Base-by-base conservation (phyloP, 257 asterid species). In the Penstemon eatonii region DNA sequence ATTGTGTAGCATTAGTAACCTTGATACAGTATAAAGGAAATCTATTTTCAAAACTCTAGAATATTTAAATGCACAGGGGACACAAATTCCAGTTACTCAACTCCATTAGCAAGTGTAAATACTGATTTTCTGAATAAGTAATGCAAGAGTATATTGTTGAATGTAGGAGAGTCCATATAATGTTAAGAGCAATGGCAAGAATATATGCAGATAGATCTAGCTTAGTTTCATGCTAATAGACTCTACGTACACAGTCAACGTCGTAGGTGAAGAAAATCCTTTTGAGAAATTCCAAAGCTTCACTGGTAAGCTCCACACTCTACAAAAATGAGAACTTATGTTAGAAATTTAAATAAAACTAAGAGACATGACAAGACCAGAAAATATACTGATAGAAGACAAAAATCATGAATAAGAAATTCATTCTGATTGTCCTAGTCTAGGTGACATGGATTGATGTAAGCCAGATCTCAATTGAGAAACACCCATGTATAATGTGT, bases 221-320 rank as follows among this genome's bases (percentile, higher is more conserved):
- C 7, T 51, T 54, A 68, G 37, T 38, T 4, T 40, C 25, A 56
- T 37, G 36, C 60, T 58, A 53, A 70, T 57, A 78, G 70, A 75
- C 37, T 65, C 74, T 40, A 72, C 91, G 41, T 91, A 93, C 99
- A 72, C 90, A 73, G 70, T 94, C 96, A 69, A 76, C 81, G 69
- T 94, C 99, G 65, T 75, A 91, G 57, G 96, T 84, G 82, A 73
- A 15, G 81, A 94, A 91, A 63, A 81, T 82, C 57, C 78, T 82
- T 78, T 65, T 84, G 77, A 94, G 93, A 70, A 91, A 94, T 19
- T 94, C 96, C 82, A 84, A 71, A 60, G 96, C 98, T 62, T 91
- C 99, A 77, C 70, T 81, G 65, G 95, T 83, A 62, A 94, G 86
- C 95, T 94, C 99, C 79, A 85, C 95, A 58, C 95, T 94, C 99